phyloP scores from a whole-genome alignment of 208 protist species.

The Ichthyophonus hoferi region DNA sequence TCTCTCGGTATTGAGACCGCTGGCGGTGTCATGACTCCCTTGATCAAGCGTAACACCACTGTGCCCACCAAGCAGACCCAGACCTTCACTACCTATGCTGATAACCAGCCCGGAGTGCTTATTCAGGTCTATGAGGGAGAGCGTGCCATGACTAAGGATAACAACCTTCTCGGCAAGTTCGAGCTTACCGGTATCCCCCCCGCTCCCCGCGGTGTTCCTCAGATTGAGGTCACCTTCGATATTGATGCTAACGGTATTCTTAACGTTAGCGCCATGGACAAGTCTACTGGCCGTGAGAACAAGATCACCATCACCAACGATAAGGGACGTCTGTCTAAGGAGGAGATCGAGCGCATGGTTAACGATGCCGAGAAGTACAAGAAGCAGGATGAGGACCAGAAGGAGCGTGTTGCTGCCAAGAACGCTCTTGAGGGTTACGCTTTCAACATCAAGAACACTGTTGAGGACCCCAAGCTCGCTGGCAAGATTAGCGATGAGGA shows the following conservation, averaged over 20 bases:
- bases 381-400: constrained; percentile 69
- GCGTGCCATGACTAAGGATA: constrained; percentile 90
- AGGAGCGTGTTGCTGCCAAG: constrained; percentile 68
- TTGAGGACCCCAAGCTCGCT: constrained; percentile 72
- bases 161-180: constrained; percentile 95
- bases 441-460: constrained; percentile 86
- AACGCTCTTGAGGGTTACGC: constrained; percentile 80
- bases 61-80: constrained; percentile 88
- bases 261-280: constrained; percentile 85
- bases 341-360: constrained; percentile 89
- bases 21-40: constrained; percentile 84
- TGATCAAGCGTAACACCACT: constrained; percentile 88
- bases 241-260: constrained; percentile 95
- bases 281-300: constrained; percentile 70
- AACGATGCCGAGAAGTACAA: constrained; percentile 78
- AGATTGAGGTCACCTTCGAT: constrained; percentile 97
- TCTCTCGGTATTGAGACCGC: constrained; percentile 85
- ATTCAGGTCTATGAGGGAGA: constrained; percentile 99
- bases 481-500: constrained; percentile 67
- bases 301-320: constrained; percentile 96
- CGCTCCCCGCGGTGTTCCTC: constrained; percentile 79
- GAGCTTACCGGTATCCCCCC: constrained; percentile 80
- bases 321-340: constrained; percentile 77
- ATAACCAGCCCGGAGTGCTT: constrained; percentile 95
- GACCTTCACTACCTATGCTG: constrained; percentile 87